Conservation (phyloP, 352 stramenopile species). For the Phytopythium delawarense region DNA sequence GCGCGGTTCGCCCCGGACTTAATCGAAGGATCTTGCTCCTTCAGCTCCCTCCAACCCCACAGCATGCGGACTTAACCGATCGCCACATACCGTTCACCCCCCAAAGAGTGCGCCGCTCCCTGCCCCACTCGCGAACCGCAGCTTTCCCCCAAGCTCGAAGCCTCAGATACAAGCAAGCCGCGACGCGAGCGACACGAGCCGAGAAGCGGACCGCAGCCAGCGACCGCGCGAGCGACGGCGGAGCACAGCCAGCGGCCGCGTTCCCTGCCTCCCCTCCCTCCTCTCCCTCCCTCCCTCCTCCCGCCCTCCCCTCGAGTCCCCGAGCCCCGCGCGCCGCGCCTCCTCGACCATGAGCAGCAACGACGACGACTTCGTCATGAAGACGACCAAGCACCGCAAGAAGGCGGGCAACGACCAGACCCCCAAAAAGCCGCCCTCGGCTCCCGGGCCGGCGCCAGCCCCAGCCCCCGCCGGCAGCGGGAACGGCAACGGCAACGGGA, state of each 20-base stretch:
- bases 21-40: conserved; percentile 1
- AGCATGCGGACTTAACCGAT: conserved; percentile 11
- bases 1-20: background rate
- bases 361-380: conserved; percentile 76
- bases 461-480: background rate
- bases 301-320: background rate
- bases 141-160: conserved; percentile 1
- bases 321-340: background rate
- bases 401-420: conserved; percentile 28
- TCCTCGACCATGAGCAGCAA: conserved; percentile 30
- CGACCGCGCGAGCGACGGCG: background rate
- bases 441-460: conserved; percentile 2
- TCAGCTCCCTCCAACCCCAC: no score
- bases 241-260: background rate
- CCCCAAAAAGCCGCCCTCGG: conserved; percentile 19
- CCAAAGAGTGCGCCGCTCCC: background rate
- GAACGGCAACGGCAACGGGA: background rate
- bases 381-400: conserved; percentile 72
- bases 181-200: conserved; percentile 11
- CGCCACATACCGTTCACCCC: background rate
- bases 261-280: background rate
- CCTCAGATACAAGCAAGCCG: conserved; percentile 15
- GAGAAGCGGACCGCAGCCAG: conserved; percentile 10
- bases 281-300: background rate
- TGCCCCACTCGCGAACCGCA: conserved; percentile 2